Conservation (phyloP, 2,329 filamentous ascomycete species). For the Thermoascus crustaceus region DNA sequence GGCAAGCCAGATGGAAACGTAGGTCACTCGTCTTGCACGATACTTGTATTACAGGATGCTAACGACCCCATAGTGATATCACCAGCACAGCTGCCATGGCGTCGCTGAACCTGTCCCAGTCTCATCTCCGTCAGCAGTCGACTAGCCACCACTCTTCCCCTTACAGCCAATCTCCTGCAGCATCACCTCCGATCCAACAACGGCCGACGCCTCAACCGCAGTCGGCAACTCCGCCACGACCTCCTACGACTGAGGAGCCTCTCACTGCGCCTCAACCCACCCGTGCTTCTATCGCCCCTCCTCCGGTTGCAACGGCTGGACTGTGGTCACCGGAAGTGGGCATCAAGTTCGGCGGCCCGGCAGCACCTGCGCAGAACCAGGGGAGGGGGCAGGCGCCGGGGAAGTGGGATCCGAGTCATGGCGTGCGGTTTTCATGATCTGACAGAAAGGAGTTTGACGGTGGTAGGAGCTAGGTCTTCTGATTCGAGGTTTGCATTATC, state of each 20-base stretch:
- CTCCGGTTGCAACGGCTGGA: constrained; percentile 46
- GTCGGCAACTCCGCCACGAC: constrained; percentile 36
- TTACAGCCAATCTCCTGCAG: constrained; percentile 7
- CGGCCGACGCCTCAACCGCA: constrained; percentile 35
- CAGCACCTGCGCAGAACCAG: constrained; percentile 18
- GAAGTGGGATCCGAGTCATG: constrained; percentile 53
- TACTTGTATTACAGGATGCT: constrained; percentile 2
- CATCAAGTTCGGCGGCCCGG: constrained; percentile 60
- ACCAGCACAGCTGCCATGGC: constrained; percentile 49
- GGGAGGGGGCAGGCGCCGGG: constrained; percentile 23
- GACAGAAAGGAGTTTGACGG: too few species aligned
- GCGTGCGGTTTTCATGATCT: constrained; percentile 46
- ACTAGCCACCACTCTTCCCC: constrained; percentile 4
- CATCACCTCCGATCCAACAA: constrained; percentile 22
- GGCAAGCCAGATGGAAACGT: constrained; percentile 70
- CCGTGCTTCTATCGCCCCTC: constrained; percentile 37
- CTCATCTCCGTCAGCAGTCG: constrained; percentile 32
- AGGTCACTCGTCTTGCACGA: constrained; percentile 22
- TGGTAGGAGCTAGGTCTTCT: too few species aligned
- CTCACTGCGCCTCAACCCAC: constrained; percentile 43
- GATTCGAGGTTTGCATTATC: too few species aligned
- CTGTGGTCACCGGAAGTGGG: constrained; percentile 77
- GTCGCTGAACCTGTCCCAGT: constrained; percentile 42
- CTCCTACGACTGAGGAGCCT: constrained; percentile 21
- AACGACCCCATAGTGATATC: constrained; percentile 40